These are phyloP conservation scores for Dichotomocladium elegans DNA, from an alignment of 371 early-diverging fungal genomes.

Conservation along the genomic window DNA sequence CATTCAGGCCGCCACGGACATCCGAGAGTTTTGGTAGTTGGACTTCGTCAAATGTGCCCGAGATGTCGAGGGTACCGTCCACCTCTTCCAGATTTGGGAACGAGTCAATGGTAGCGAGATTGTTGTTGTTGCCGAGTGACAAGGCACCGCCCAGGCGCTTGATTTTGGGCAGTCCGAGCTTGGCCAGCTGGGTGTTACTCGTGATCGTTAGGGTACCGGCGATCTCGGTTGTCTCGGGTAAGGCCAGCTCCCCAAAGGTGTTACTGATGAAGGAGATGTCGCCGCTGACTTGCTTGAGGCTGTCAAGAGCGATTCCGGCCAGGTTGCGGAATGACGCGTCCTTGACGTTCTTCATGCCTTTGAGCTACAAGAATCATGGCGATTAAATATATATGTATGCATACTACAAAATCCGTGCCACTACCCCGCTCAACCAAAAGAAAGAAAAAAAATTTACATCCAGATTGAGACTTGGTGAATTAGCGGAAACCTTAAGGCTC, in stretches of 20 bases:
- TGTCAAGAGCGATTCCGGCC: constrained; percentile 24
- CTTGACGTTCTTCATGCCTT: constrained; percentile 22
- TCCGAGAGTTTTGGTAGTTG: constrained; percentile 33
- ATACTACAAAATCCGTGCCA: no score
- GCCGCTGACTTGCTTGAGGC: constrained; percentile 32
- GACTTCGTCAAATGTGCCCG: constrained; percentile 41
- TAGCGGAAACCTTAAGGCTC: constrained; percentile 37
- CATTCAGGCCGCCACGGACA: constrained; percentile 40
- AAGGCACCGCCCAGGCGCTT: constrained; percentile 48
- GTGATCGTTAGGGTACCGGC: constrained; percentile 47
- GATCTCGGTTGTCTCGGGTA: constrained; percentile 29
- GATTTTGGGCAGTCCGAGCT: constrained; percentile 39
- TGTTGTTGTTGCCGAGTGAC: constrained; percentile 41
- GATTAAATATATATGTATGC: background rate
- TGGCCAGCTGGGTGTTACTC: constrained; percentile 34
- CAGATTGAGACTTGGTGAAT: constrained; percentile 25
- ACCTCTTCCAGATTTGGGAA: constrained; percentile 41
- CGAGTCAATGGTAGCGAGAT: constrained; percentile 27
- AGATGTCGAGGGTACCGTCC: constrained; percentile 48
- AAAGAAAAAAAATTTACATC: constrained; percentile 19
- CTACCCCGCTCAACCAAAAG: background rate
- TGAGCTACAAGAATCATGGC: constrained; percentile 16
- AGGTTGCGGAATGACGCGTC: constrained; percentile 41
- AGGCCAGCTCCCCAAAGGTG: constrained; percentile 24
- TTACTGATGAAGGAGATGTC: constrained; percentile 46